Evolutionary conservation across 23 red algal species (phyloP), one percentile per base, ranked within the genome.

Genomic region (Gracilaria domingensis): DNA sequence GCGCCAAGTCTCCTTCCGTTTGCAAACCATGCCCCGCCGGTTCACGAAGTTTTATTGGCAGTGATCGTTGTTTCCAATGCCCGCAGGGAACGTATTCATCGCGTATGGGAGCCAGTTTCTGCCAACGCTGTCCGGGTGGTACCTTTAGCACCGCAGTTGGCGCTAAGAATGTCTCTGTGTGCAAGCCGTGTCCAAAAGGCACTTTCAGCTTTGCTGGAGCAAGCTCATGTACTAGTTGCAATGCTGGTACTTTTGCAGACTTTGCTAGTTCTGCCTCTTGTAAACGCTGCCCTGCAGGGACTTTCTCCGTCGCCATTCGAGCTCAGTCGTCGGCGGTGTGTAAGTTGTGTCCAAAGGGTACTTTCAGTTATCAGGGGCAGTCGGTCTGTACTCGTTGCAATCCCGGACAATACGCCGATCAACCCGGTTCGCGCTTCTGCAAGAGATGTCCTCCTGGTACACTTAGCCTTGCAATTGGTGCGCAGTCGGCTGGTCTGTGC

Each of bases 261-360:
- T 53, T 79, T 24, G 54, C 64, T 36, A 66, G 71, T 26, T 90
- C 87, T 7, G 48, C 73, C 0, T 51, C 21, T 49, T 90, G 87
- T 36, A 90, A 90, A 35, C 16, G 53, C 14, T 88, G 84, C 51
- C 84, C 84, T 53, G 66, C 66, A 14, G 84, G 84, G 0, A 88
- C 84, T 26, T 64, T 74, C 36, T 60, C 66, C 35, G 64, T 23
- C 8, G 49, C 23, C 0, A 62, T 59, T 64, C 6, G 54, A 9
- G 79, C 79, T 33, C 35, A 40, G 18, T 82, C 79, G 17, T 65
- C 87, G 21, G 36, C n/a, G 48, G 55, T 66, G 35, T 90, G 87
- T 49, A 79, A 81, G 76, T 35, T 90, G 74, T 90, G 87, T 64
- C 87, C 87, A 6, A 42, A 57, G 25, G 87, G 87, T 7, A 90